Conservation (phyloP, 2,329 filamentous ascomycete genomes). For the Scedosporium dehoogii region DNA sequence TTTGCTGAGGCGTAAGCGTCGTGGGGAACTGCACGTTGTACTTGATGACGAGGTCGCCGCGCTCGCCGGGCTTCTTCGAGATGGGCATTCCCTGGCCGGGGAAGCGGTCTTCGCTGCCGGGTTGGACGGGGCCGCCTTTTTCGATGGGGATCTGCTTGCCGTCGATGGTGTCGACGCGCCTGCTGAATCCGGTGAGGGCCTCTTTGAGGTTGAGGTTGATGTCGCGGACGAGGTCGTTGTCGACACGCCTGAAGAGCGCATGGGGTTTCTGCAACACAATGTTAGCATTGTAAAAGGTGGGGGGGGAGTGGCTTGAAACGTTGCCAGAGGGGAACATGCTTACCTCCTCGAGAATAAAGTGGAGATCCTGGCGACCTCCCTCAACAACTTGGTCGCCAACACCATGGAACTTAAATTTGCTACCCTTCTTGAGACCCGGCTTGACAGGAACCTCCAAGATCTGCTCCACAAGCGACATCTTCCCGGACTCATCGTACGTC, state of each 20-base stretch:
- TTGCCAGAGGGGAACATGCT: conserved; percentile 20
- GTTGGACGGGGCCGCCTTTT: conserved; percentile 75
- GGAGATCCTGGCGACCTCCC: conserved; percentile 87
- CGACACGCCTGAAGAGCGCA: conserved; percentile 72
- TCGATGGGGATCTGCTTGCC: conserved; percentile 73
- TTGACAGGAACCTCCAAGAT: conserved; percentile 94
- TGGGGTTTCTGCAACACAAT: conserved; percentile 62
- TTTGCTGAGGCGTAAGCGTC: conserved; percentile 65
- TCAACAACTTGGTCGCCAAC: conserved; percentile 92
- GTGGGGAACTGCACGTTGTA: conserved; percentile 92
- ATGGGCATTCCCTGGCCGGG: conserved; percentile 89
- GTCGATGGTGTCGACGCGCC: conserved; percentile 89
- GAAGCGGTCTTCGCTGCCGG: conserved; percentile 71
- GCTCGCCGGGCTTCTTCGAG: conserved; percentile 74
- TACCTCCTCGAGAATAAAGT: conserved; percentile 92
- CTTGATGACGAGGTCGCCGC: conserved; percentile 80
- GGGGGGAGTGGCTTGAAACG: neutral
- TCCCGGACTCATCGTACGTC: conserved; percentile 78
- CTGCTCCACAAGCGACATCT: conserved; percentile 77
- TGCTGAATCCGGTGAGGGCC: conserved; percentile 85
- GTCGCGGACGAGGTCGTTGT: conserved; percentile 72
- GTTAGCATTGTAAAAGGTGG: conserved; percentile 25
- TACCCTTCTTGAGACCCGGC: conserved; percentile 87
- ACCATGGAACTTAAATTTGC: conserved; percentile 95
- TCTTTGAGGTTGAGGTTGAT: conserved; percentile 85